Base-by-base conservation (phyloP, 2,329 filamentous ascomycete genomes). In the Hypoxylon sp. region DNA sequence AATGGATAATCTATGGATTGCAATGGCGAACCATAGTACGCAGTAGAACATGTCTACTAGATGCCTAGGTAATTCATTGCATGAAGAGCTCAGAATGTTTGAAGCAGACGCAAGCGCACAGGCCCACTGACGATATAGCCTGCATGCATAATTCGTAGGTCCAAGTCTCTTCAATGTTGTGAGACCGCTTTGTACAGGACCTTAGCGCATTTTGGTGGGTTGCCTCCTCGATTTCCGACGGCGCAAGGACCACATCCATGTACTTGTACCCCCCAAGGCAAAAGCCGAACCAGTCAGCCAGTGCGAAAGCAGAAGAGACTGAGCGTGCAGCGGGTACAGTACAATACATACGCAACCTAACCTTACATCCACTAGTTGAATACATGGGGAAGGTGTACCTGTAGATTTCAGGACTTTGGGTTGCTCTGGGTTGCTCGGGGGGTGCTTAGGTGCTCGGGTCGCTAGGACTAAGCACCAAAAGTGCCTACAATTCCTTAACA, bases 201-300 rank as follows among this genome's bases (percentile, higher is more conserved):
- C 50, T 47, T 47, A 31, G 53, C 19, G 21, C 17, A 27, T 57
- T 59, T 56, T 48, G 50, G 55, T 69, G 63, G 67, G 67, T 56
- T 69, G 60, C 67, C 67, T 69, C 67, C 60, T 69, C 63, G 63
- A 67, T 62, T 61, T 67, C 60, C 64, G 55, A 62, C 8, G 51
- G 55, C 37, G 64, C 67, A 67, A 63, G 63, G 64, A 53, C 64
- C 60, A 55, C 44, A 21, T 58, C 51, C 31, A 55, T 47, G 54
- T 62, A 44, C 8, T 46, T 47, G 62, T 58, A 42, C 39, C 48
- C 31, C 32, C 47, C 19, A 59, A 44, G 46, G 52, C 27, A 52
- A 65, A 70, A 62, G 61, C 60, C 60, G 60, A 29, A n/a, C 67
- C 56, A 17, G 44, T n/a, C 56, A 29, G 13, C 67, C 56, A 17